These are phyloP conservation scores for Xylaria sp. DNA, from an alignment of 2,329 filamentous ascomycete species.

Conservation along the genomic window DNA sequence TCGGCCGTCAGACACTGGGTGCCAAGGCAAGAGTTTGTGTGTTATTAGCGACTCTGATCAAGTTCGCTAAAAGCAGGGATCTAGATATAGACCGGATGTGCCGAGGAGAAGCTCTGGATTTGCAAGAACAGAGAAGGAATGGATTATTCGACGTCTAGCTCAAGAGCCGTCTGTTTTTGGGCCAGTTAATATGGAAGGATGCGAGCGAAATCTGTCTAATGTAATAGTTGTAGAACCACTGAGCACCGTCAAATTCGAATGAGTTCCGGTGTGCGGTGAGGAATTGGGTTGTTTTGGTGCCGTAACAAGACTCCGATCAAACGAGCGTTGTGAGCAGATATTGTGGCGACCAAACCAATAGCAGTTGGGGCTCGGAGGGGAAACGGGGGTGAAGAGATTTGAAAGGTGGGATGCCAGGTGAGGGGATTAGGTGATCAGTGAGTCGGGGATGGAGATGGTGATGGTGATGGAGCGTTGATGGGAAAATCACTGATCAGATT, in stretches of 20 bases:
- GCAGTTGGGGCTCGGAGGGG: constrained; percentile 2
- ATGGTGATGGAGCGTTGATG: constrained; percentile 27
- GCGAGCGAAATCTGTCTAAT: neutral
- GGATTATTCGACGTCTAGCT: neutral
- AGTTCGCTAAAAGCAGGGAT: neutral
- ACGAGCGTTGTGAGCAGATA: neutral
- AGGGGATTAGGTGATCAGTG: constrained; percentile 24
- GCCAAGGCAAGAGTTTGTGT: constrained; percentile 7
- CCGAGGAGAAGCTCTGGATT: neutral
- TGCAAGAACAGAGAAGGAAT: neutral
- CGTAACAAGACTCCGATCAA: neutral
- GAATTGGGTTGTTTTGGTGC: neutral
- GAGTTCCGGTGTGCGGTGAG: constrained; percentile 8
- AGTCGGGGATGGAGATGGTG: constrained; percentile 13
- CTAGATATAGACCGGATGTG: neutral
- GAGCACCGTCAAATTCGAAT: constrained; percentile 3
- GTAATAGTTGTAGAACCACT: neutral
- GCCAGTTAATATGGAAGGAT: neutral
- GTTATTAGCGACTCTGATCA: neutral
- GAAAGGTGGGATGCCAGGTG: constrained; percentile 10
- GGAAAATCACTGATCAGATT: constrained; percentile 46
- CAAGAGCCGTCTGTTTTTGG: neutral
- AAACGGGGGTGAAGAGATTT: constrained; percentile 4
- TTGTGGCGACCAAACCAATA: neutral
- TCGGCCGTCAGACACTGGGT: constrained; percentile 12